These are phyloP conservation scores for Zalaria sp. DNA, from an alignment of 2,329 filamentous ascomycete species.

Conservation along the genomic window DNA sequence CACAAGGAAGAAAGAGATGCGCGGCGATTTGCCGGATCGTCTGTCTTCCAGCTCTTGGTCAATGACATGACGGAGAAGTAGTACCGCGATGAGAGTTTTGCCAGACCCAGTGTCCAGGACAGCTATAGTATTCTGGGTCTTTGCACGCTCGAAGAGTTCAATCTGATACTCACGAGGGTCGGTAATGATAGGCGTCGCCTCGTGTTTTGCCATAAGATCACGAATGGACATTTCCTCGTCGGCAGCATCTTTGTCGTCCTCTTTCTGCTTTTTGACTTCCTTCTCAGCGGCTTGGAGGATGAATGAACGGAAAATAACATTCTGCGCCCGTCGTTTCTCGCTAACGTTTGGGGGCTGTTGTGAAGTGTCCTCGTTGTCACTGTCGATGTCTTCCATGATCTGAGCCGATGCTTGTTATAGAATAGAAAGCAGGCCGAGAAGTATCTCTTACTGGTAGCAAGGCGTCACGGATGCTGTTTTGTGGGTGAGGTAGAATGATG, in stretches of 20 bases:
- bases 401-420: not conserved
- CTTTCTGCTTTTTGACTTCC: conserved; percentile 25
- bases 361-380: not conserved
- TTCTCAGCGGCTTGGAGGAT: conserved; percentile 29
- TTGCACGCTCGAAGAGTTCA: conserved; percentile 81
- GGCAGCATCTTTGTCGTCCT: conserved; percentile 19
- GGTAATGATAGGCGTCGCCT: conserved; percentile 47
- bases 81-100: conserved; percentile 88
- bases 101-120: conserved; percentile 92
- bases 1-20: conserved; percentile 74
- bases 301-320: conserved; percentile 27
- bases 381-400: conserved; percentile 2
- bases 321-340: conserved; percentile 27
- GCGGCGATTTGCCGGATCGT: conserved; percentile 41
- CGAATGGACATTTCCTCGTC: conserved; percentile 38
- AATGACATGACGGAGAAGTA: conserved; percentile 65
- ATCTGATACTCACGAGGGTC: conserved; percentile 81
- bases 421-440: not conserved
- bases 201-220: conserved; percentile 39
- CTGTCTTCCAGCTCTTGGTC: conserved; percentile 64
- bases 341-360: not conserved
- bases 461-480: too few species aligned
- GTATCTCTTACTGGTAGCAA: not conserved
- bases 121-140: conserved; percentile 73
- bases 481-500: too few species aligned